These are phyloP conservation scores for Cephaloascus albidus DNA, from an alignment of 805 yeast genomes.

Conservation along the genomic window DNA sequence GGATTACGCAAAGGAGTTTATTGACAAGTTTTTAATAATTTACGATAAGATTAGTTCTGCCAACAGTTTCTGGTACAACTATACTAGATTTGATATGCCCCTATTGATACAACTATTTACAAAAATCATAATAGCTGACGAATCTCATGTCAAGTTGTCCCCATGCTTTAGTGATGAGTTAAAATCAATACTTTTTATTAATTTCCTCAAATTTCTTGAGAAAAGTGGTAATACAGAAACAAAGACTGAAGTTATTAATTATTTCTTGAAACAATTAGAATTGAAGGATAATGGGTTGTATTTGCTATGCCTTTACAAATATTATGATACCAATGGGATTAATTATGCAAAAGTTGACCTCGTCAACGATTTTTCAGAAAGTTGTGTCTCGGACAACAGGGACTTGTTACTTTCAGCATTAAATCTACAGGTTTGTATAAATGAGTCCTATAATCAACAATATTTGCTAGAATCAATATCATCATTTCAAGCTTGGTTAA, in stretches of 20 bases:
- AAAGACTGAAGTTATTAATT: conserved; percentile 10
- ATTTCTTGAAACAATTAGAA: conserved; percentile 7
- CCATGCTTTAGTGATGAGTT: conserved; percentile 7
- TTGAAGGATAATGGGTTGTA: conserved; percentile 7
- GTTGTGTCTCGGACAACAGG: conserved; percentile 3
- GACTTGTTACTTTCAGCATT: conserved; percentile 12
- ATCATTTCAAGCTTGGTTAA: conserved; percentile 8
- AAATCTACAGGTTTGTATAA: conserved; percentile 12
- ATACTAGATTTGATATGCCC: conserved; percentile 7
- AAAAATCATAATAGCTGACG: conserved; percentile 4
- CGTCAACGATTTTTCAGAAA: conserved; percentile 2
- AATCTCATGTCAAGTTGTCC: background rate
- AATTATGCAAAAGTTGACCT: conserved; percentile 2
- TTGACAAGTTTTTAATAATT: conserved; percentile 4
- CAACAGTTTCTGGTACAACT: conserved; percentile 10
- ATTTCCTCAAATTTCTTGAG: conserved; percentile 11
- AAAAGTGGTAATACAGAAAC: conserved; percentile 8
- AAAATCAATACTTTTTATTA: conserved; percentile 8
- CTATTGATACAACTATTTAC: conserved; percentile 9
- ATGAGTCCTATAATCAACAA: conserved; percentile 12
- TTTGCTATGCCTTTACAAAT: conserved; percentile 8
- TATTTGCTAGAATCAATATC: conserved; percentile 10
- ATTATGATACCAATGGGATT: conserved; percentile 12
- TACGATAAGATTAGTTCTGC: conserved; percentile 6
- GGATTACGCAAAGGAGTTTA: conserved; percentile 8